A percentile compares a stretch with the other conserved stretches of the same genome.
These are phyloP conservation scores for Lizanozyma gosingica DNA, from an alignment of 1,139 yeast species.

Conservation along the genomic window DNA sequence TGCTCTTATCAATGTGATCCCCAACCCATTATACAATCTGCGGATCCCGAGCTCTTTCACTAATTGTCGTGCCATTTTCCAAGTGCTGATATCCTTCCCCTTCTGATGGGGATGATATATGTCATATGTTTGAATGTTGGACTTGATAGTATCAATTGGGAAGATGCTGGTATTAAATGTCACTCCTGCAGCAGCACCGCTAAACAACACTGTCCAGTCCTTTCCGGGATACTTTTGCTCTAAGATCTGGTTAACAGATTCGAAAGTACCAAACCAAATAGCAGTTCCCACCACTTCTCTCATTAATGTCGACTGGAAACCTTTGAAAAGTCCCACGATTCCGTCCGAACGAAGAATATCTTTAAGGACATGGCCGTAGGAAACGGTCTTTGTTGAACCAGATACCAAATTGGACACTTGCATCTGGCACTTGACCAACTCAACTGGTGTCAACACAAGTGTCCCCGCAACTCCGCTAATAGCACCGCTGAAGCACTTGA, in stretches of 20 bases:
- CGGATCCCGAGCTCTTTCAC: slow-evolving; percentile 45
- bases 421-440: slow-evolving; percentile 75
- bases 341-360: slow-evolving; percentile 46
- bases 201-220: slow-evolving; percentile 43
- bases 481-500: slow-evolving; percentile 50
- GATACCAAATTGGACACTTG: slow-evolving; percentile 58
- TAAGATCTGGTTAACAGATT: slow-evolving; percentile 38
- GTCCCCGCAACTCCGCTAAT: slow-evolving; percentile 79
- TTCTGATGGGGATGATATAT: slow-evolving; percentile 12
- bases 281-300: slow-evolving; percentile 89
- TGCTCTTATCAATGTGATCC: slow-evolving; percentile 73
- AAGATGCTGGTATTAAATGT: slow-evolving; percentile 70
- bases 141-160: slow-evolving; percentile 88
- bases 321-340: slow-evolving; percentile 29
- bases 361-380: slow-evolving; percentile 26
- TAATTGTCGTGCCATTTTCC: slow-evolving; percentile 21
- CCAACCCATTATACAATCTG: slow-evolving; percentile 78
- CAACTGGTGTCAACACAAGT: slow-evolving; percentile 81
- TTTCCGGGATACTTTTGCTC: slow-evolving; percentile 13
- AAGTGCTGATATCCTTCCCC: slow-evolving; percentile 21
- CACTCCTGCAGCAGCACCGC: slow-evolving; percentile 87
- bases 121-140: slow-evolving; percentile 69
- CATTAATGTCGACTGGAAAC: slow-evolving; percentile 62
- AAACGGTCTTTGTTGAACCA: slow-evolving; percentile 6
- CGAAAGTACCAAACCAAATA: slow-evolving; percentile 91